Percentiles rank a stretch among this genome's conserved stretches.
phyloP scores from a whole-genome alignment of 2,329 filamentous ascomycete genomes.

The Didymella keratinophila region DNA sequence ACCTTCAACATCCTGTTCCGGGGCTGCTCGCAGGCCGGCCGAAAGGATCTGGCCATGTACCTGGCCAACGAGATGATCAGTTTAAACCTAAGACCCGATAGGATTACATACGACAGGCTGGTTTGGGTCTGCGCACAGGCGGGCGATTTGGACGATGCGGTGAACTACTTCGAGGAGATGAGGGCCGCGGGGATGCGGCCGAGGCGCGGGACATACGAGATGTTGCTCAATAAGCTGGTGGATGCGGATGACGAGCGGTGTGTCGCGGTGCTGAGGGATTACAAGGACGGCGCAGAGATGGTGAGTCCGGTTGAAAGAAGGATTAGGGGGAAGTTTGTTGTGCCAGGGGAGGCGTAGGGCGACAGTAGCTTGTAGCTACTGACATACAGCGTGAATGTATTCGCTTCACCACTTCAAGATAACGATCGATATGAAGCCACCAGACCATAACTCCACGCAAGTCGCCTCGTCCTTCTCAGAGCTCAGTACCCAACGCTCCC shows the following conservation, averaged over 20 bases:
- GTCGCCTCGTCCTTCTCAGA: too few species aligned
- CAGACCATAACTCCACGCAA: too few species aligned
- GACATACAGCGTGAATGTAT: too few species aligned
- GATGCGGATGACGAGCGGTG: slow-evolving; percentile 28
- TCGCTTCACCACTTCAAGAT: too few species aligned
- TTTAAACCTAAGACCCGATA: slow-evolving; percentile 62
- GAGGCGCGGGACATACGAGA: slow-evolving; percentile 29
- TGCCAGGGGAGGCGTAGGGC: not conserved
- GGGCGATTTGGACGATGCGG: slow-evolving; percentile 55
- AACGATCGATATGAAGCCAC: too few species aligned
- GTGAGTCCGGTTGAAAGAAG: slow-evolving; percentile 25
- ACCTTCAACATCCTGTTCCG: slow-evolving; percentile 69
- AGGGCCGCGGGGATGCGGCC: slow-evolving; percentile 26
- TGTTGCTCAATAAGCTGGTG: slow-evolving; percentile 23
- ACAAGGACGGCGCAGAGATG: slow-evolving; percentile 23
- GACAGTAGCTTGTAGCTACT: too few species aligned
- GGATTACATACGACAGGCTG: slow-evolving; percentile 68
- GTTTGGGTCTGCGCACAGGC: slow-evolving; percentile 62
- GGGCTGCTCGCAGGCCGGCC: slow-evolving; percentile 54
- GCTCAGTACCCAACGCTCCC: not conserved
- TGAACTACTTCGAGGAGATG: slow-evolving; percentile 62
- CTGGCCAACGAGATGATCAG: slow-evolving; percentile 68
- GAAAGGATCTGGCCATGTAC: slow-evolving; percentile 66
- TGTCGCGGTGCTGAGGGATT: slow-evolving; percentile 30
- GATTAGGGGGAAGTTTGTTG: slow-evolving; percentile 27